Evolutionary conservation across 257 asterid genomes (phyloP), one percentile per base, ranked within the genome.

Genomic region (Primulina eburnea): DNA sequence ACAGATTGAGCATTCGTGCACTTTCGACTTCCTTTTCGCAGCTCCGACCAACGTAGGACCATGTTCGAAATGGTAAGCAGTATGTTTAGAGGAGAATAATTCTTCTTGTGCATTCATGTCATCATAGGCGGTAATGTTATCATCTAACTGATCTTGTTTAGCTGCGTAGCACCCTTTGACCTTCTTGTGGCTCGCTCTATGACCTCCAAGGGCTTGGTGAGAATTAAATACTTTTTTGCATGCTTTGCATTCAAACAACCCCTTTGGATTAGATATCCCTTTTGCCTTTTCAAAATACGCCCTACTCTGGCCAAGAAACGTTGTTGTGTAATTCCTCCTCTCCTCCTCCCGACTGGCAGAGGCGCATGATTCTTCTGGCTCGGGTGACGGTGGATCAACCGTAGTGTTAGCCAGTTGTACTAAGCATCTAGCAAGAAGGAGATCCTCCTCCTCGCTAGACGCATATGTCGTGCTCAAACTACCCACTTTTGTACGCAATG

Each of bases 171-270:
- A 90, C 0, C 96, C 99, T 73, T 90, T 90, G 2, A 93, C 91
- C 82, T 89, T 90, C 66, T 93, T 90, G 80, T 93, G 99, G 65
- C 97, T 93, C 0, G 99, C 99, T 47, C 96, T 79, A 17, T 93
- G 96, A 0, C 99, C 97, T 0, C 99, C 99, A 10, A 93, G 71
- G 5, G 99, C 99, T 76, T 93, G 97, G 70, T 93, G 99, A 6
- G 99, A 93, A 65, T 82, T 87, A 79, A 90, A 93, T n/a, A 90
- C 95, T 78, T 89, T 93, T 72, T 87, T 89, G 81, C 99, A 93
- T 5, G 96, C 94, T 71, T 90, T 89, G 76, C 99, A 93, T 75
- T 90, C 97, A 57, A 92, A 92, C 78, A 85, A 14, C 5, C 93
- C 97, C 78, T 84, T 82, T 4, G 83, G 65, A 34, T 53, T 75